A percentile compares a stretch with the other conserved stretches of the same genome.
Conservation (phyloP, 148 eudicot genomes). For the Amaranthus cruentus region DNA sequence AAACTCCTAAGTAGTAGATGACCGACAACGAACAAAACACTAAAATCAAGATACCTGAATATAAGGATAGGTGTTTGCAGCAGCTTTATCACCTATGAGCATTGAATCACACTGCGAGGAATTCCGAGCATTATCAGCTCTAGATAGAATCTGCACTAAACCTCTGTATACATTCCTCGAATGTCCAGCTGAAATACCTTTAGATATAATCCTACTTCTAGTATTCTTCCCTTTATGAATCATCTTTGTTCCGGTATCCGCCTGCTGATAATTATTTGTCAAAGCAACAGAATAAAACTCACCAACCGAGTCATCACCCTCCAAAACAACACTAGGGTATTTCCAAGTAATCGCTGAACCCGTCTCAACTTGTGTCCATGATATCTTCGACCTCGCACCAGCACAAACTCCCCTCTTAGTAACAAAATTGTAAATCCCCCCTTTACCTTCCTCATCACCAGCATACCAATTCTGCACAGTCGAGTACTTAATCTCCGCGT, state of each 20-base stretch:
- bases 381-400: slow-evolving; percentile 77
- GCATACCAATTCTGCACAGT: slow-evolving; percentile 97
- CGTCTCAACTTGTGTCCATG: slow-evolving; percentile 97
- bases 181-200: slow-evolving; percentile 90
- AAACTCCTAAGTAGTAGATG: neutral
- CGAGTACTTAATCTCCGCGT: slow-evolving; percentile 80
- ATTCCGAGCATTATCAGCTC: slow-evolving; percentile 72
- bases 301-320: slow-evolving; percentile 89
- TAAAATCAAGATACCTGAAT: slow-evolving; percentile 56
- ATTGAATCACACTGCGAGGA: slow-evolving; percentile 97
- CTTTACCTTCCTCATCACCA: slow-evolving; percentile 81
- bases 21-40: neutral
- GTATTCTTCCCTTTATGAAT: slow-evolving; percentile 95
- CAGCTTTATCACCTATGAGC: slow-evolving; percentile 87
- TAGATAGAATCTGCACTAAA: slow-evolving; percentile 78
- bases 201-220: slow-evolving; percentile 80
- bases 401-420: slow-evolving; percentile 92
- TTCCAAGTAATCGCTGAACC: slow-evolving; percentile 99
- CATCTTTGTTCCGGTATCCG: slow-evolving; percentile 95
- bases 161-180: slow-evolving; percentile 90
- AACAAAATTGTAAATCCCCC: slow-evolving; percentile 91
- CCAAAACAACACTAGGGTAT: slow-evolving; percentile 85
- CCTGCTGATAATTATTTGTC: slow-evolving; percentile 88
- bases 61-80: slow-evolving; percentile 93
- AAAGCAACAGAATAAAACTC: slow-evolving; percentile 95